These are phyloP conservation scores for Suhomyces prunicola DNA, from an alignment of 805 yeast species.

Conservation along the genomic window DNA sequence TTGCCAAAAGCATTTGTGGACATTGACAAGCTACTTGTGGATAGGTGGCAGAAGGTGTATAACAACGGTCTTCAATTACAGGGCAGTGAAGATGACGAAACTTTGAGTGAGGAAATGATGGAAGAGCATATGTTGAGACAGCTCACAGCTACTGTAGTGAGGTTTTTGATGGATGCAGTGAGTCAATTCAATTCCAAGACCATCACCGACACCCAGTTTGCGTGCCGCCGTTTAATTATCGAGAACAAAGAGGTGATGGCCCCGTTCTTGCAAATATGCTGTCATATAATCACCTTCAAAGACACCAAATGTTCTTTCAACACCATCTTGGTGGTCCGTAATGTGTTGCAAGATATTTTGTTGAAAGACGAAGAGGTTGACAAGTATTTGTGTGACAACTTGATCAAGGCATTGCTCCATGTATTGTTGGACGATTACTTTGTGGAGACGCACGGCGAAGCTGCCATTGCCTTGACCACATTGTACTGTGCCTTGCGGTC, in stretches of 20 bases:
- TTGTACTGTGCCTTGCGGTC: conserved; percentile 71
- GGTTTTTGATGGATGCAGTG: conserved; percentile 81
- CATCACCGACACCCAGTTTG: conserved; percentile 58
- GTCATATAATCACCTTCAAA: conserved; percentile 74
- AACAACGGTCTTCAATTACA: conserved; percentile 54
- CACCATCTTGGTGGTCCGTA: conserved; percentile 75
- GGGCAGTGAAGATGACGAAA: conserved; percentile 69
- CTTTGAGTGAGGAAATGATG: conserved; percentile 95
- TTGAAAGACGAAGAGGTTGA: conserved; percentile 75
- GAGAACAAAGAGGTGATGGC: conserved; percentile 66
- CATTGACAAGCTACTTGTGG: conserved; percentile 69
- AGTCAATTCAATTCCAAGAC: conserved; percentile 66
- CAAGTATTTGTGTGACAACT: conserved; percentile 56
- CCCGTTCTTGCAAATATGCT: conserved; percentile 70
- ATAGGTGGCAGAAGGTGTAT: conserved; percentile 71
- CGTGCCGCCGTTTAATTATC: conserved; percentile 64
- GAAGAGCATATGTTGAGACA: conserved; percentile 93
- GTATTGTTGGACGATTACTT: conserved; percentile 73
- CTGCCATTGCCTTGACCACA: conserved; percentile 82
- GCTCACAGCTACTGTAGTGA: conserved; percentile 84
- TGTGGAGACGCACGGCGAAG: conserved; percentile 85
- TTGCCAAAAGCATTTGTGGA: conserved; percentile 74
- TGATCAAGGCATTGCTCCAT: conserved; percentile 65
- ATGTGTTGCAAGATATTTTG: conserved; percentile 65
- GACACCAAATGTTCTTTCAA: conserved; percentile 93